phyloP scores from a whole-genome alignment of 2,329 filamentous ascomycete genomes.

The Graphiopsis chlorocephala region DNA sequence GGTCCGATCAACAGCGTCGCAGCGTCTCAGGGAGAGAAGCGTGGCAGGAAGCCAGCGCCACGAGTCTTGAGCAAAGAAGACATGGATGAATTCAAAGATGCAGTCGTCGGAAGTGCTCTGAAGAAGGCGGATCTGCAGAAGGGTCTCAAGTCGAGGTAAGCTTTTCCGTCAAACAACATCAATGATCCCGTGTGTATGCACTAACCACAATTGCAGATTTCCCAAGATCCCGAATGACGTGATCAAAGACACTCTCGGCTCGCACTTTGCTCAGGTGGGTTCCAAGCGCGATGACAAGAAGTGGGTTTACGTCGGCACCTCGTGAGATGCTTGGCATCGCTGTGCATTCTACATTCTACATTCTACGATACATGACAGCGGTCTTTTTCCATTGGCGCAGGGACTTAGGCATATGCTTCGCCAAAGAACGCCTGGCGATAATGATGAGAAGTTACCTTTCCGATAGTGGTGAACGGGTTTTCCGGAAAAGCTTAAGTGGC shows the following conservation, averaged over 20 bases:
- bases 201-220: slow-evolving; percentile 49
- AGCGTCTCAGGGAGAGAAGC: slow-evolving; percentile 29
- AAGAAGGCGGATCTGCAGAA: slow-evolving; percentile 74
- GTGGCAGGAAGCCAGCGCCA: slow-evolving; percentile 35
- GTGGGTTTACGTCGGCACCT: slow-evolving; percentile 47
- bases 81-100: slow-evolving; percentile 65
- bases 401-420: not conserved
- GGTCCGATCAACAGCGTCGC: slow-evolving; percentile 34
- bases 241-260: slow-evolving; percentile 68
- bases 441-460: not conserved
- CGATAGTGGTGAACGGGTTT: not conserved
- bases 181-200: not conserved
- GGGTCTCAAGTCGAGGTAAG: slow-evolving; percentile 66
- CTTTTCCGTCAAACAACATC: not conserved
- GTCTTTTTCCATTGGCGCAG: not conserved
- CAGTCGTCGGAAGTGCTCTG: slow-evolving; percentile 67
- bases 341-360: slow-evolving; percentile 1
- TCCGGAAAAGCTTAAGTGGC: not conserved
- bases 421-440: not conserved
- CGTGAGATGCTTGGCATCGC: not conserved
- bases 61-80: slow-evolving; percentile 58
- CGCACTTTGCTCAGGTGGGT: slow-evolving; percentile 62
- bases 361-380: slow-evolving; percentile 14
- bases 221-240: slow-evolving; percentile 66
- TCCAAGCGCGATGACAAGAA: slow-evolving; percentile 63